phyloP scores from a whole-genome alignment of 2,329 filamentous ascomycete genomes.

The Colletotrichum ledebouriae region DNA sequence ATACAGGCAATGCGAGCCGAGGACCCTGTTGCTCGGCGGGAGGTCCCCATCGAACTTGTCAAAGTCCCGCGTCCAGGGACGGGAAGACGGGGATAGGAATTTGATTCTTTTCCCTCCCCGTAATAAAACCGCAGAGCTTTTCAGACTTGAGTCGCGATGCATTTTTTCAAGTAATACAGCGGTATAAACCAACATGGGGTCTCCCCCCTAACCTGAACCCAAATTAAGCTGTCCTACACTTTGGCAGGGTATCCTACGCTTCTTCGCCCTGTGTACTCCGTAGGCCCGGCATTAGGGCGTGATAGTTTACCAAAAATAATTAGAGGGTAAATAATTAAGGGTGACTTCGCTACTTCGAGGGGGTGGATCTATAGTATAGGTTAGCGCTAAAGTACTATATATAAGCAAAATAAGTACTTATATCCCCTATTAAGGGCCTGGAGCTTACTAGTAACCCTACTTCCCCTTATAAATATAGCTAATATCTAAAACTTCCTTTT shows the following conservation, averaged over 20 bases:
- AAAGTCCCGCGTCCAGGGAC: neutral
- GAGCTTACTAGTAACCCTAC: too few relatives aligned
- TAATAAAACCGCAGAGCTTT: neutral
- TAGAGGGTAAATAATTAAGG: too few relatives aligned
- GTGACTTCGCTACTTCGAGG: too few relatives aligned
- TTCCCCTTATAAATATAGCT: too few relatives aligned
- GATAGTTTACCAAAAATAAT: too few relatives aligned
- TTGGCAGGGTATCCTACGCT: slow-evolving; percentile 23
- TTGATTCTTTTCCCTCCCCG: neutral
- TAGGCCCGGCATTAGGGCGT: too few relatives aligned
- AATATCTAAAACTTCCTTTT: too few relatives aligned
- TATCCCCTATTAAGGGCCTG: too few relatives aligned
- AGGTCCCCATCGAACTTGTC: neutral
- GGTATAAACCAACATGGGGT: slow-evolving; percentile 11
- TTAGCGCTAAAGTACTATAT: too few relatives aligned
- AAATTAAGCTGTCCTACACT: slow-evolving; percentile 15
- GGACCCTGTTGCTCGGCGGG: slow-evolving; percentile 18
- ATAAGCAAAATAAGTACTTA: too few relatives aligned
- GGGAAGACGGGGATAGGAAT: slow-evolving; percentile 2
- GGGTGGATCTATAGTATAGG: too few relatives aligned
- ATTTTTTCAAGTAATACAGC: neutral
- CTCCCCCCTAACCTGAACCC: slow-evolving; percentile 3
- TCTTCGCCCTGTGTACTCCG: neutral
- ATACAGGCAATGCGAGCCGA: slow-evolving; percentile 32
- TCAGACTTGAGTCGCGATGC: neutral